phyloP scores from a whole-genome alignment of 2,329 filamentous ascomycete species.

The Diaporthe longicolla region DNA sequence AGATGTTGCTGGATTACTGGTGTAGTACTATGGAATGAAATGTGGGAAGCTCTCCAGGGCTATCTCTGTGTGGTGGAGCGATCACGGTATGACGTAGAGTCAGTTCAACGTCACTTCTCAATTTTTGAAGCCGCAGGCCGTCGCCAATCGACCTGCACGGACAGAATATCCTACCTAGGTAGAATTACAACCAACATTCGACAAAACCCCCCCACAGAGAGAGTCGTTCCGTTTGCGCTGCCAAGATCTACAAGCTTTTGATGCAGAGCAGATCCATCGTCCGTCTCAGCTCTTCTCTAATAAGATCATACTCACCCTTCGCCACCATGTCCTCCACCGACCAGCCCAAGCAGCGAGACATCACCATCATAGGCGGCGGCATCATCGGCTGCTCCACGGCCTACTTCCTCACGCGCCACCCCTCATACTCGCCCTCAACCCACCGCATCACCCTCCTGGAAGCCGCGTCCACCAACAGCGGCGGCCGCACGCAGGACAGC shows the following conservation, averaged over 20 bases:
- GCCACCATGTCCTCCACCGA: not conserved
- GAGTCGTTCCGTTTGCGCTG: not conserved
- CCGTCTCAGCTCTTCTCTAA: not conserved
- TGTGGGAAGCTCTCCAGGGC: not conserved
- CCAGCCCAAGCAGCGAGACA: conserved; percentile 20
- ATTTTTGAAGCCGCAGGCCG: not conserved
- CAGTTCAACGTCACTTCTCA: not conserved
- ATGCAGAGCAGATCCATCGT: not conserved
- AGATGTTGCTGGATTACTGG: too few relatives aligned
- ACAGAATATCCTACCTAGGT: too few relatives aligned
- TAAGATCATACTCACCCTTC: not conserved
- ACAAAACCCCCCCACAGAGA: not conserved
- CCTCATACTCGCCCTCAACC: conserved; percentile 72
- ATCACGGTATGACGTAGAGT: conserved; percentile 7
- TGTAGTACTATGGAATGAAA: too few relatives aligned
- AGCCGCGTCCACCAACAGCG: conserved; percentile 54
- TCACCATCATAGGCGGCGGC: conserved; percentile 70
- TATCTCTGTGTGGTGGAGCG: not conserved
- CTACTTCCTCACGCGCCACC: conserved; percentile 81
- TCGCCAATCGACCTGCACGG: not conserved
- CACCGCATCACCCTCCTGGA: conserved; percentile 81
- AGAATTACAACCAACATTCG: not conserved
- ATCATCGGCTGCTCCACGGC: conserved; percentile 83
- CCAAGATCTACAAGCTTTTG: not conserved
- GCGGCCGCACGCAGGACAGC: conserved; percentile 53